Evolutionary conservation across 2,329 filamentous ascomycete genomes (phyloP).

Genomic region (Colletotrichum graminicola): DNA sequence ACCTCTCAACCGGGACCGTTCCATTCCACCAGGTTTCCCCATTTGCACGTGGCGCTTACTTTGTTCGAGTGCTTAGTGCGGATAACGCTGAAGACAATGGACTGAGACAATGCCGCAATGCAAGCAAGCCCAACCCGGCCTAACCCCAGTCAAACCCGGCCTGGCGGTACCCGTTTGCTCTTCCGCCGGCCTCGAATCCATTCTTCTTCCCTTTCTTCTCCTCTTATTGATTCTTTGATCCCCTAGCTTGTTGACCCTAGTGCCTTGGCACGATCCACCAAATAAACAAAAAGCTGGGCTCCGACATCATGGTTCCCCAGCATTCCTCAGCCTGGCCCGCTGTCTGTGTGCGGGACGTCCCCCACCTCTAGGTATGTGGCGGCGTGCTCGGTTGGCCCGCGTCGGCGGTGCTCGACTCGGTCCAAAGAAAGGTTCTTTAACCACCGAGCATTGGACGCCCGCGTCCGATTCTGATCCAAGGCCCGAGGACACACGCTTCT

Average conservation of each 20-base stretch:
- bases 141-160: constrained; percentile 2
- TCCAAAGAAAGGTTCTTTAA: constrained; percentile 21
- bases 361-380: neutral
- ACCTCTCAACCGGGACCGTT: neutral
- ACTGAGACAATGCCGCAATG: constrained; percentile 22
- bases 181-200: neutral
- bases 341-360: neutral
- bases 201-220: neutral
- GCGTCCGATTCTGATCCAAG: neutral
- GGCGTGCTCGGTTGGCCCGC: neutral
- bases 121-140: neutral
- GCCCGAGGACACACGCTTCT: neutral
- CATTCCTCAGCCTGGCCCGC: constrained; percentile 13
- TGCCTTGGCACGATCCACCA: constrained; percentile 27
- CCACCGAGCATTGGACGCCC: constrained; percentile 11
- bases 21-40: neutral
- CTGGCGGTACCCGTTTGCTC: neutral
- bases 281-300: neutral
- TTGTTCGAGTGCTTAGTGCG: neutral
- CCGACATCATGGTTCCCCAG: constrained; percentile 16
- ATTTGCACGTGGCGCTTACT: constrained; percentile 18
- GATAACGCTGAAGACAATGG: constrained; percentile 16
- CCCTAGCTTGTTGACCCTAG: constrained; percentile 17
- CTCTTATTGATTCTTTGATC: neutral
- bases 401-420: neutral